These are phyloP conservation scores for Tylopilus sp. DNA, from an alignment of 768 basidiomycete species.

Conservation along the genomic window DNA sequence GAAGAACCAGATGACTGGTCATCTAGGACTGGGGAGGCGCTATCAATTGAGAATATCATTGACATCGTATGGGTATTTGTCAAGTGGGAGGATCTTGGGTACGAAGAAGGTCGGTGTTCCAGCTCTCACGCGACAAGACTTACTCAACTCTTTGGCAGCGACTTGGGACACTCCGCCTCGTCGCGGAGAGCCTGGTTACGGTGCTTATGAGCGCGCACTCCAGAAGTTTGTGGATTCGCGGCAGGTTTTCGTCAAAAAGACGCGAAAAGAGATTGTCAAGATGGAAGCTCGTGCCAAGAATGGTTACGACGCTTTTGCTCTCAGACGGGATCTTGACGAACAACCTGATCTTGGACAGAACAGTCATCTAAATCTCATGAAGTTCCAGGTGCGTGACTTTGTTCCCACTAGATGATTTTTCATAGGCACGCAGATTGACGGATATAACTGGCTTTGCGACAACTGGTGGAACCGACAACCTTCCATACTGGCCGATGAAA, in stretches of 20 bases:
- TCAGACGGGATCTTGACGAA: slow-evolving; percentile 39
- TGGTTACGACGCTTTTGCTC: slow-evolving; percentile 49
- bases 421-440: slow-evolving; percentile 54
- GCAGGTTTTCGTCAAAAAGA: slow-evolving; percentile 52
- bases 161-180: slow-evolving; percentile 90
- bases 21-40: slow-evolving; percentile 39
- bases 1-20: slow-evolving; percentile 60
- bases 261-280: slow-evolving; percentile 36
- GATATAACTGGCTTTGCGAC: slow-evolving; percentile 80
- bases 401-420: slow-evolving; percentile 7
- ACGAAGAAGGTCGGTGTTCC: slow-evolving; percentile 71
- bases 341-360: slow-evolving; percentile 70
- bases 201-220: slow-evolving; percentile 68
- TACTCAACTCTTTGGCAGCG: slow-evolving; percentile 42
- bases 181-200: slow-evolving; percentile 50
- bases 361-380: slow-evolving; percentile 67
- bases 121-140: background rate
- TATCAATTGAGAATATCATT: slow-evolving; percentile 47
- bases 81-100: slow-evolving; percentile 94
- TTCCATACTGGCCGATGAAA: slow-evolving; percentile 94
- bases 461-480: slow-evolving; percentile 87
- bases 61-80: slow-evolving; percentile 78
- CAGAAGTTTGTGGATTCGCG: slow-evolving; percentile 60
- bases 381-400: slow-evolving; percentile 65
- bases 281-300: slow-evolving; percentile 56